Evolutionary conservation across 1,139 yeast genomes (phyloP).

Genomic region (Pichia cactophila): DNA sequence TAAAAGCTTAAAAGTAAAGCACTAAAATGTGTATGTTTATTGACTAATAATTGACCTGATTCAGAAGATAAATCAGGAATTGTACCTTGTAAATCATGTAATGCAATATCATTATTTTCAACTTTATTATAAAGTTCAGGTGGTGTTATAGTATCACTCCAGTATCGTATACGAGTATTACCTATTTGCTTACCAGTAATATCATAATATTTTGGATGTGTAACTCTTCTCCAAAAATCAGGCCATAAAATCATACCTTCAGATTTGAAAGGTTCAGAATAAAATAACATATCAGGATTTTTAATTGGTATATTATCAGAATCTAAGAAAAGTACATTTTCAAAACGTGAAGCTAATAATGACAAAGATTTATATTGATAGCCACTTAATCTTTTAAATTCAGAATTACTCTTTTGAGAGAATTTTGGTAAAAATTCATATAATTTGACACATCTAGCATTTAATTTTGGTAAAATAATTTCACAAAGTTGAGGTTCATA

Average conservation of each 20-base stretch:
- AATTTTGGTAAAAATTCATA: constrained; percentile 33
- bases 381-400: constrained; percentile 27
- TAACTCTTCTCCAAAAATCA: constrained; percentile 59
- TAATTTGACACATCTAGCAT: constrained; percentile 40
- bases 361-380: constrained; percentile 58
- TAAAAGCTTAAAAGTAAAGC: constrained; percentile 46
- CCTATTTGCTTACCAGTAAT: constrained; percentile 40
- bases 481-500: constrained; percentile 44
- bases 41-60: constrained; percentile 52
- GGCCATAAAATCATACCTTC: constrained; percentile 54
- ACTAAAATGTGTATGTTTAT: constrained; percentile 46
- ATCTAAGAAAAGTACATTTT: constrained; percentile 47
- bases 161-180: constrained; percentile 26
- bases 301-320: constrained; percentile 53
- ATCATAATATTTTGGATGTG: constrained; percentile 51
- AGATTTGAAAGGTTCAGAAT: constrained; percentile 33
- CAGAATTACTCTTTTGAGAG: neutral
- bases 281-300: constrained; percentile 43
- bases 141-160: constrained; percentile 24
- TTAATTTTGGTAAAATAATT: constrained; percentile 37
- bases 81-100: constrained; percentile 49
- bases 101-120: constrained; percentile 24
- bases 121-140: constrained; percentile 13
- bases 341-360: constrained; percentile 47
- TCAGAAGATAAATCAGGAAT: constrained; percentile 58